Evolutionary conservation across 441 rosid genomes (phyloP), one percentile per base, ranked within the genome.

Genomic region (Syzygium syzygioides): DNA sequence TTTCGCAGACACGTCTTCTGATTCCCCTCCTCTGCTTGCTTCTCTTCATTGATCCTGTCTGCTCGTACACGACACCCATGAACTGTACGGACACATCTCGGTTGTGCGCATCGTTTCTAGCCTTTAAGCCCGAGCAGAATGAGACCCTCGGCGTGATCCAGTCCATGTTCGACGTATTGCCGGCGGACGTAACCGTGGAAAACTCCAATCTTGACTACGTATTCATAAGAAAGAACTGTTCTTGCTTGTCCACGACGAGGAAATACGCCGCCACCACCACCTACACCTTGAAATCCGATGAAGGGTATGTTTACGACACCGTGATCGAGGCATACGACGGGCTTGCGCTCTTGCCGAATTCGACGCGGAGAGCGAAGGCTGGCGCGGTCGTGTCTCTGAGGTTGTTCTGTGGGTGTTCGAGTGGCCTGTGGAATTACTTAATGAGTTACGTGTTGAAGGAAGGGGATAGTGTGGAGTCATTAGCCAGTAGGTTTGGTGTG

Each of bases 371-470:
- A 88, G 96, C 96, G 10, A 92, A 94, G 85, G 88, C 91, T 32
- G 98, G 95, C 32, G 93, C 95, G 4, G 98, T 98, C n/a, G 97
- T 98, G 86, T 95, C 97, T 1, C 90, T 96, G 94, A 92, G 98
- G 94, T 90, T 98, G 93, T 95, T 95, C 53, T 98, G 99, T 91
- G 98, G 99, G 41, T 98, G 99, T 89, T 98, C 99, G 14, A 97
- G 96, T 93, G 98, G 98, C 90, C 87, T 96, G 90, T 98, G 99
- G 99, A 98, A 97, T 92, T 98, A 98, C 89, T 94, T 98, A 91
- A 92, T 97, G 99, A 98, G 99, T 90, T 98, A 98, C 90, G 96
- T 98, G 90, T 87, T 96, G 87, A 92, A 57, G 90, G 97, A 93
- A 86, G 98, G 96, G 83, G 99, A 98, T 86, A 94, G 96, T 64